Percentiles rank a stretch among this genome's conserved stretches.
Evolutionary conservation across 1,284 basidiomycete species (phyloP).

Genomic region (Flammula alnicola): DNA sequence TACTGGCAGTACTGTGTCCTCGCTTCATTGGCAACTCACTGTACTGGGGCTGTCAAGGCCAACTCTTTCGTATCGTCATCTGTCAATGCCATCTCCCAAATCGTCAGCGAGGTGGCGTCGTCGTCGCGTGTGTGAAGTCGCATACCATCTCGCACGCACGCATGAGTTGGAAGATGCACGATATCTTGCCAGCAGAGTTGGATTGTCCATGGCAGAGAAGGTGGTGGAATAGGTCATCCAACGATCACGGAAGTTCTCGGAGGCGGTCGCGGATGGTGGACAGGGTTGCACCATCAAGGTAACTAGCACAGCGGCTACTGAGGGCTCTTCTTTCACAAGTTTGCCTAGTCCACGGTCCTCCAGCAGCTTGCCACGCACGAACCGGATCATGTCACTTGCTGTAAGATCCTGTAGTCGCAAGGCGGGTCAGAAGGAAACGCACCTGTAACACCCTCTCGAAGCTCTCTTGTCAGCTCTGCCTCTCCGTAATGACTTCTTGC

Average conservation of each 20-base stretch:
- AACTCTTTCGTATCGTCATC: background rate
- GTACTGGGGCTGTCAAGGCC: background rate
- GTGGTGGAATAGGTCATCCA: conserved; percentile 8
- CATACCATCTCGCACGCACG: conserved; percentile 13
- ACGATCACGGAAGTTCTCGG: conserved; percentile 5
- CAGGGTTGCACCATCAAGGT: conserved; percentile 1
- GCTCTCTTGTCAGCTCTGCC: too few species aligned
- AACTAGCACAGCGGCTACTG: background rate
- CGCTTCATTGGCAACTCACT: background rate
- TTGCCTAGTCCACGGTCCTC: background rate
- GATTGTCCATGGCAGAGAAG: conserved; percentile 2
- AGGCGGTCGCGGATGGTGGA: background rate
- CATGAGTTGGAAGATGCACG: conserved; percentile 15
- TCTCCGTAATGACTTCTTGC: too few species aligned
- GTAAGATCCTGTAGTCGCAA: conserved; percentile 15
- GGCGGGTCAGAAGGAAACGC: too few species aligned
- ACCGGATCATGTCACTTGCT: conserved; percentile 9
- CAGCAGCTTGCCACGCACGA: conserved; percentile 5
- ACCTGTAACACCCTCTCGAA: too few species aligned
- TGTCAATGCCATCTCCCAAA: conserved; percentile 18
- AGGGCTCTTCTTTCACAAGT: background rate
- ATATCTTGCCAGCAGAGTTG: background rate
- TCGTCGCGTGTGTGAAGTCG: conserved; percentile 13
- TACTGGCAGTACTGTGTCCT: background rate
- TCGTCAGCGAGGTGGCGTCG: conserved; percentile 4